Base-by-base conservation (phyloP, 108 stramenopile genomes). In the Phaeodactylum tricornutum region DNA sequence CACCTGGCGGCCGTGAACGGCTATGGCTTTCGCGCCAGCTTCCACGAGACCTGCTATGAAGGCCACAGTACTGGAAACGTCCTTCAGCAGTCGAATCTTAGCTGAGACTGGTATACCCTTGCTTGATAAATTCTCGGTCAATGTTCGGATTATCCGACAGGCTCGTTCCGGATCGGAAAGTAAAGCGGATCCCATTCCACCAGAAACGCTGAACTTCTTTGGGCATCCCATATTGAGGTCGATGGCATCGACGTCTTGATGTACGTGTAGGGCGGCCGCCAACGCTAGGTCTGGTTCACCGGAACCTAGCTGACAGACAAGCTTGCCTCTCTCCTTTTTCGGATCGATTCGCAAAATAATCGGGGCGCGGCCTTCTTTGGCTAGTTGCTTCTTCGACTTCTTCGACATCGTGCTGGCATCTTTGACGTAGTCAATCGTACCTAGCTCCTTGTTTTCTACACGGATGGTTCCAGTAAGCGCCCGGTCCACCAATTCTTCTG, bases 161-260 rank as follows among this genome's bases (percentile, higher is more conserved):
- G 87, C 87, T 33, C 88, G 55, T 30, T 69, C 64, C 4, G 69
- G 55, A 62, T 93, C 91, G 16, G 48, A 52, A 16, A 98, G 62
- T 0, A 98, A 59, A 2, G 96, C 94, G 12, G 79, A 70, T 41
- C 97, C 97, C 96, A 98, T 97, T 17, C 94, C 94, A 2, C 88
- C 90, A 43, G 67, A 61, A 5, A 94, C 75, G 40, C 72, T 77
- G 63, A 98, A 98, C 57, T 93, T 89, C 57, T 87, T 96, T 14
- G 97, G 97, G 75, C 97, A 98, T 2, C 97, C 97, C 95, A 97
- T 97, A 51, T 98, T 98, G 38, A 98, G 54, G 69, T 96, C 97
- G 22, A 98, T 69, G 19, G 88, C 94, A 26, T 61, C 64, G 3
- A 94, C 91, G 67, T 96, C 92, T 32, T 62, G 53, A 33, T 73